Base-by-base conservation (phyloP, 441 rosid genomes). In the Lepidium campestre region DNA sequence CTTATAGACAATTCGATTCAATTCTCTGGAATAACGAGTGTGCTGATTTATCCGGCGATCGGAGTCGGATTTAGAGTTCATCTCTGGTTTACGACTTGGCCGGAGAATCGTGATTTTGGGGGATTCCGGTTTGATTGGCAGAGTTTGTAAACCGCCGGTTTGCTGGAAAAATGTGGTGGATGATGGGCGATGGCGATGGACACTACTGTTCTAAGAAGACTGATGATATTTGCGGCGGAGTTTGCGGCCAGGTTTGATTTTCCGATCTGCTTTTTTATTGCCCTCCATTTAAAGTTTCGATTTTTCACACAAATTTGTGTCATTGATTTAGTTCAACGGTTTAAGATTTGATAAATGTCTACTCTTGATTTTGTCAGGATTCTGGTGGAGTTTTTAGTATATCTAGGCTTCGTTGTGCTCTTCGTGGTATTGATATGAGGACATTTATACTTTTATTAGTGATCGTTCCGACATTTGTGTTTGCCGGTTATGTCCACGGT, bases 171-270 rank as follows among this genome's bases (percentile, higher is more conserved):
- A 89, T 90, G 92, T 84, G 90, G 90, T 79, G 96, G 94, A 87
- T 90, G 89, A 90, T 86, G 92, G 76, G 79, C 50, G 93, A 87
- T 75, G 81, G 76, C 27, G 93, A 82, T 22, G 91, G 86, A 13
- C 87, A 81, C 78, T 88, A 85, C 76, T 88, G 91, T 75, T 78
- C 90, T 23, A 90, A 90, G 77, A 90, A 85, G 84, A 81, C 89
- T 46, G 97, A 90, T 77, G 85, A 82, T 68, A 75, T 86, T 29
- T 88, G 96, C 10, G 91, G 82, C 15, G 82, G 80, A 61, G 79
- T 87, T 76, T 90, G 92, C 64, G 86, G 84, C 62, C 91, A 89
- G 91, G 96, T 87, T 76, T 76, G 17, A 44, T 6, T 71, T 64
- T 46, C 25, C 2, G 45, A 65, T 57, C 67, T 62, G 4, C 37